Evolutionary conservation across 495 filamentous ascomycete species (phyloP), one percentile per base, ranked within the genome.

Genomic region (Aspergillus baeticus): DNA sequence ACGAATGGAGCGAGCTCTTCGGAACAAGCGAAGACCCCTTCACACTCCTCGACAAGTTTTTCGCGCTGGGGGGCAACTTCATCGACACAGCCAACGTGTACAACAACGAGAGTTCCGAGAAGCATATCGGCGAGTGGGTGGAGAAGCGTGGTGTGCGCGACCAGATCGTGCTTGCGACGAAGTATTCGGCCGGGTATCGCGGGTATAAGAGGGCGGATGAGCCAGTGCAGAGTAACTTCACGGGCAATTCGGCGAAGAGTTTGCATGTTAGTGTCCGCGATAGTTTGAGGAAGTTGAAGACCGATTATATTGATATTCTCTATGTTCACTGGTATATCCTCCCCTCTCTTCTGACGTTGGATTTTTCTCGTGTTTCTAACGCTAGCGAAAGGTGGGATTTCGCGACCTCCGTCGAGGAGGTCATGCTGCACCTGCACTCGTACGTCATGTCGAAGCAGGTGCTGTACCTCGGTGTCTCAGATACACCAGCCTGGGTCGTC

Each of bases 81-180:
- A 54, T 60, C 45, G 51, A 60, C 38, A 60, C 57, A 11, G 35
- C 57, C 0, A 60, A 60, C 29, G 33, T 26, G 10, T 55, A 55
- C 39, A 46, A 60, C 21, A 34, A 18, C 10, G 51, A 46, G 7
- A 18, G 51, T 29, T 54, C 49, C 5, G 57, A 60, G 38, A n/a
- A 21, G 22, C 48, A 46, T 41, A 50, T 60, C 18, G 51, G 57
- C 1, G 57, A 47, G 11, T 55, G 57, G 57, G 38, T 60, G 57
- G 37, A 55, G 37, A 35, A 36, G 29, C 36, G 49, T 3, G 51
- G 72, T 1, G 73, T 72, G 23, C 73, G 85, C 0, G 83, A 87
- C 56, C 69, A 84, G 58, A 79, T 88, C 48, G 86, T 92, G 51
- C 71, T 91, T 53, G 86, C 87, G 0, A 91, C 88, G 15, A 91